Percentiles rank a stretch among this genome's conserved stretches.
Evolutionary conservation across 495 filamentous ascomycete species (phyloP).

Genomic region (Lophiostoma macrostomum): DNA sequence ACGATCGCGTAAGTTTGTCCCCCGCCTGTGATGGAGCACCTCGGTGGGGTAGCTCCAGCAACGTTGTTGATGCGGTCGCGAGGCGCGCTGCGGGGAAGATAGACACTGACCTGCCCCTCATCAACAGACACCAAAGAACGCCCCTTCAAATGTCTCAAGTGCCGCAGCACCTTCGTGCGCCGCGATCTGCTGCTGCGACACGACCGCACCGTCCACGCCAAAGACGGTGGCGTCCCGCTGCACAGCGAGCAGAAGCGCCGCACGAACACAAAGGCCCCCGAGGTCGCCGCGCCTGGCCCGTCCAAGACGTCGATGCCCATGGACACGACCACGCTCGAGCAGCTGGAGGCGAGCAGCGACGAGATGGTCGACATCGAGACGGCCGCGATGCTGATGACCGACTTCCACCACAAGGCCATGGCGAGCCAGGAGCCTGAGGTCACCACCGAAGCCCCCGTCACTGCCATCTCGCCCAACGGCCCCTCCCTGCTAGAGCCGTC

Average conservation of each 20-base stretch:
- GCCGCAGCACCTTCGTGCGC: conserved; percentile 96
- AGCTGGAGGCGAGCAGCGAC: conserved; percentile 91
- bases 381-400: conserved; percentile 97
- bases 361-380: conserved; percentile 97
- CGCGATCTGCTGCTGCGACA: conserved; percentile 94
- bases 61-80: conserved; percentile 25
- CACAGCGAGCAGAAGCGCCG: conserved; percentile 93
- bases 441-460: conserved; percentile 57
- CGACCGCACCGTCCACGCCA: conserved; percentile 97
- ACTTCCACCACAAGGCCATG: conserved; percentile 96
- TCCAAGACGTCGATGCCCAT: conserved; percentile 79
- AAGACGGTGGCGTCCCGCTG: conserved; percentile 93
- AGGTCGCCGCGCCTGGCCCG: conserved; percentile 61
- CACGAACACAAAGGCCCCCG: conserved; percentile 64
- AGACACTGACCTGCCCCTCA: conserved; percentile 30
- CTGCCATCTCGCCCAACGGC: conserved; percentile 66
- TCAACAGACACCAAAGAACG: conserved; percentile 92
- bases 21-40: conserved; percentile 7
- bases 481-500: conserved; percentile 43
- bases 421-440: conserved; percentile 68
- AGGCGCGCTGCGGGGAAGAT: conserved; percentile 30
- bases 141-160: conserved; percentile 97
- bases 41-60: conserved; percentile 3
- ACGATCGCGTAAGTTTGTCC: conserved; percentile 81
- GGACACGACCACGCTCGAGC: conserved; percentile 85